Conservation (phyloP, 2,329 filamentous ascomycete species). For the Alternaria atra region DNA sequence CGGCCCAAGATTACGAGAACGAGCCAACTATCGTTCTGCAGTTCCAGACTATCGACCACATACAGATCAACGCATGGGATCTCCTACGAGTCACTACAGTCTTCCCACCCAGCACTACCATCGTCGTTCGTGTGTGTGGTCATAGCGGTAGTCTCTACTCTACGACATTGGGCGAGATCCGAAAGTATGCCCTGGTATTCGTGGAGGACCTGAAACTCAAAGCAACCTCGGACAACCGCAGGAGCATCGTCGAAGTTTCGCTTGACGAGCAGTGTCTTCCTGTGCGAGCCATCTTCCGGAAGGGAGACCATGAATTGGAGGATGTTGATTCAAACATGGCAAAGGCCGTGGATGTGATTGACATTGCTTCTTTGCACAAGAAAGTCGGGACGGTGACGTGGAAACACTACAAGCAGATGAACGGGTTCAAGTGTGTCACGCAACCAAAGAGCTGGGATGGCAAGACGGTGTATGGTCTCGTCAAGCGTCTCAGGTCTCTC, state of each 20-base stretch:
- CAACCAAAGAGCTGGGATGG: background rate
- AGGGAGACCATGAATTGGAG: background rate
- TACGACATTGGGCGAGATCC: background rate
- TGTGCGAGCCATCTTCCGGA: background rate
- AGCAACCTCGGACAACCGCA: fast-evolving
- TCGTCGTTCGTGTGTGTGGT: background rate
- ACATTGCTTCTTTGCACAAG: fast-evolving
- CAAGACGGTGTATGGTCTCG: background rate
- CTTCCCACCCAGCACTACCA: fast-evolving
- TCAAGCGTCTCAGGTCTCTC: background rate
- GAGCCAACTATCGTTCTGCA: background rate
- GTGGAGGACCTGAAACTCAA: background rate
- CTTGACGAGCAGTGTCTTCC: background rate
- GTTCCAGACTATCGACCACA: background rate
- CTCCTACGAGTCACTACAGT: background rate
- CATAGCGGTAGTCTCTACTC: background rate
- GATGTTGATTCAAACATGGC: too few relatives aligned
- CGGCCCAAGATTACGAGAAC: fast-evolving
- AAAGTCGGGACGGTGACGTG: background rate
- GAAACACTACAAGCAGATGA: background rate
- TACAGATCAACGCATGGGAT: background rate
- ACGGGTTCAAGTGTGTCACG: background rate
- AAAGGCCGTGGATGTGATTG: background rate
- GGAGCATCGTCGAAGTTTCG: background rate
- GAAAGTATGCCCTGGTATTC: background rate